Evolutionary conservation across 345 rosid genomes (phyloP).

Genomic region (Anastatica hierochuntica): DNA sequence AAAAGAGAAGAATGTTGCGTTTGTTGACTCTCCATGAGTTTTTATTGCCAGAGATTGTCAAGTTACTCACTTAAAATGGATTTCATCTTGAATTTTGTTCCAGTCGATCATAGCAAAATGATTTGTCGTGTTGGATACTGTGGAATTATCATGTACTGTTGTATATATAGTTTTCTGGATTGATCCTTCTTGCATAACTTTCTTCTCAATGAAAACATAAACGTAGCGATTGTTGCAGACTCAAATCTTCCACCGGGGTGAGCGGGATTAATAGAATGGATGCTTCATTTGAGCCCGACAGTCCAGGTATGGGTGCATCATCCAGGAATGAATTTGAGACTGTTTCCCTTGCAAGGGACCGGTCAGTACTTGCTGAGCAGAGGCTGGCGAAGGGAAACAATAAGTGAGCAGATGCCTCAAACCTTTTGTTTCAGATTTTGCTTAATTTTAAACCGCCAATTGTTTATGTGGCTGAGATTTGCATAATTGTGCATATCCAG

Average conservation of each 20-base stretch:
- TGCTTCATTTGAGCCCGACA: conserved; percentile 46
- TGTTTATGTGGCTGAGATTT: conserved; percentile 12
- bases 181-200: conserved; percentile 1
- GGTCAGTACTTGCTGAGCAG: conserved; percentile 40
- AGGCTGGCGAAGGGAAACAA: conserved; percentile 52
- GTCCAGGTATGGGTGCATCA: conserved; percentile 46
- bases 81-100: too few relatives aligned
- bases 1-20: too few relatives aligned
- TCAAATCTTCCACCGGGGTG: conserved; percentile 54
- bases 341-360: conserved; percentile 45
- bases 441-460: neutral
- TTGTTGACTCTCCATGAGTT: conserved; percentile 1
- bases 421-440: neutral
- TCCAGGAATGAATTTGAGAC: conserved; percentile 55
- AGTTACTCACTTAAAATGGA: too few relatives aligned
- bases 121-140: neutral
- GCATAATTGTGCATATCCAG: conserved; percentile 31
- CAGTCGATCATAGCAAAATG: too few relatives aligned
- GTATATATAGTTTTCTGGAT: too few relatives aligned
- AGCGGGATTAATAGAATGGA: conserved; percentile 54
- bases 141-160: conserved; percentile 2
- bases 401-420: conserved; percentile 56
- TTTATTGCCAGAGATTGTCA: too few relatives aligned
- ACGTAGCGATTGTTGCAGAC: conserved; percentile 34
- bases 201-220: neutral